Evolutionary conservation across 2,329 filamentous ascomycete genomes (phyloP), one percentile per base, ranked within the genome.

Genomic region (Phialemonium atrogriseum): DNA sequence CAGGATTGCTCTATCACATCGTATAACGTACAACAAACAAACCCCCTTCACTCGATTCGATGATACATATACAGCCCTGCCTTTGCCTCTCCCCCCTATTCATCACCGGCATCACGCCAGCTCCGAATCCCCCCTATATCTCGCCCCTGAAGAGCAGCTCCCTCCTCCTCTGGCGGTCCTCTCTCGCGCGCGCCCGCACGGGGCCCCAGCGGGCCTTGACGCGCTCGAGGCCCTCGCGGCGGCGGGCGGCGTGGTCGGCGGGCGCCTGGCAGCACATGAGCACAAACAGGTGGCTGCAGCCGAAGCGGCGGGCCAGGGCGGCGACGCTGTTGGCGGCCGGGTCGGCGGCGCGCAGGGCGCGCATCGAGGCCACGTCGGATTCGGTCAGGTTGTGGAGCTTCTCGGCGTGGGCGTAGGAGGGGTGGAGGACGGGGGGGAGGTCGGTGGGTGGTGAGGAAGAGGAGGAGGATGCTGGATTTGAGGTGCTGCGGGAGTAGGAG

Each of bases 331-430:
- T 78, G 32, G 50, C 55, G 16, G 62, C 49, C 1, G 75, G 74
- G 45, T 80, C 69, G 25, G 59, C 50, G 15, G 47, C 49, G 30
- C 74, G 63, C 49, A 80, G 59, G 30, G 55, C 53, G 35, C 71
- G 69, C 49, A 79, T 80, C 61, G 78, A 73, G 29, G 61, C 62
- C 29, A 81, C 69, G 38, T 80, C 65, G 38, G 62, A 60, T 27
- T 58, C 54, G 31, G 60, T 66, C 23, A 80, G 59, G 55, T 77
- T 66, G 54, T 76, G 69, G 30, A 46, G 39, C 30, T 45, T 41
- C 16, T 25, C 26, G 4, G 13, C 15, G 5, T 29, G 25, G 10
- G 30, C 32, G 25, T 29, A 35, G 20, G 10, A 17, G 24, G 14
- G n/a, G 31, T 38, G 37, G 8, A 23, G 12, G n/a, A 48, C 41